These are phyloP conservation scores for Vitis labrusca DNA, from an alignment of 164 flowering plant genomes.

Conservation along the genomic window DNA sequence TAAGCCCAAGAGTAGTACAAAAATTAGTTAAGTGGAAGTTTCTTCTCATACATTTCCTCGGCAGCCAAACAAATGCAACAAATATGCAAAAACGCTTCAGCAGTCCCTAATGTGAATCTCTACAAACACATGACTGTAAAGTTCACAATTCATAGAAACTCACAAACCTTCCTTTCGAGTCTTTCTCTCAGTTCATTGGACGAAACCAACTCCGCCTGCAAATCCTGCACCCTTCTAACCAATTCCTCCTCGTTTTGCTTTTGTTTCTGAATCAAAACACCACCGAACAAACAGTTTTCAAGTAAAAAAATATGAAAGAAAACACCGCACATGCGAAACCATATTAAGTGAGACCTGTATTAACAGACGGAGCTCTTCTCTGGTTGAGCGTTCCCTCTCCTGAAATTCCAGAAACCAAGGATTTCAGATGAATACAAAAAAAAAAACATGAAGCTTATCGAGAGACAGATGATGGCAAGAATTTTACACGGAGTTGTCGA, in stretches of 20 bases:
- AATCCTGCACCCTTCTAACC: slow-evolving; percentile 34
- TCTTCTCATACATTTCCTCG: too few species aligned
- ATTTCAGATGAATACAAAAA: neutral
- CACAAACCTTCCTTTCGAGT: slow-evolving; percentile 49
- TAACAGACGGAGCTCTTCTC: slow-evolving; percentile 28
- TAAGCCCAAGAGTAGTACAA: too few species aligned
- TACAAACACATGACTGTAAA: neutral
- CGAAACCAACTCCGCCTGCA: slow-evolving; percentile 40
- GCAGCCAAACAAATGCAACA: neutral
- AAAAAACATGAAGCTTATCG: neutral
- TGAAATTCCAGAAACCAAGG: slow-evolving; percentile 12
- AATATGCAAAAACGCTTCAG: neutral
- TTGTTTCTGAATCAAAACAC: slow-evolving; percentile 40
- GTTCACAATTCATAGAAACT: neutral
- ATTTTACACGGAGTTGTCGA: slow-evolving; percentile 47
- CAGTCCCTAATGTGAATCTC: slow-evolving; percentile 4
- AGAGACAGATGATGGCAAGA: neutral
- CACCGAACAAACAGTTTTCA: neutral
- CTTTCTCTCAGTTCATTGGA: slow-evolving; percentile 39
- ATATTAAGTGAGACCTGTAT: slow-evolving; percentile 38
- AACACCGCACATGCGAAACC: neutral
- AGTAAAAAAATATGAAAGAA: neutral
- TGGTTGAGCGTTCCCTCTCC: slow-evolving; percentile 45
- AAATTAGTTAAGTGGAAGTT: too few species aligned
- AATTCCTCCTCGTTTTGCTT: slow-evolving; percentile 56